phyloP scores from a whole-genome alignment of 164 flowering plant species.

The Dillenia suffruticosa region DNA sequence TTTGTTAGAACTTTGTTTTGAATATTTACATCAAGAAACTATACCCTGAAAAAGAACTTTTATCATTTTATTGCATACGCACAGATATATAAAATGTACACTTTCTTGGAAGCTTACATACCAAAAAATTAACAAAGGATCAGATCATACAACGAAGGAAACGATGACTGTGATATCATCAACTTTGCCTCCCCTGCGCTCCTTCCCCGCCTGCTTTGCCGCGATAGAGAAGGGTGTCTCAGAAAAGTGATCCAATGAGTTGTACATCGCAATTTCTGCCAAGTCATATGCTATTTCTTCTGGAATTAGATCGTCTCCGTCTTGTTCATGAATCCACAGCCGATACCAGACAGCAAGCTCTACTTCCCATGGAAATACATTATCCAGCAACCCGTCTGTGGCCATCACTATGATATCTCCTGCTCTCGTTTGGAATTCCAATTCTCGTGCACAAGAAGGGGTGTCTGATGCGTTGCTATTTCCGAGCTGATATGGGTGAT shows the following conservation, averaged over 20 bases:
- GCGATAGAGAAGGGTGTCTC: constrained; percentile 8
- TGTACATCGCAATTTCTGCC: constrained; percentile 3
- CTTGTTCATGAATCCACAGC: not conserved
- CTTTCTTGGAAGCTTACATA: too few species aligned
- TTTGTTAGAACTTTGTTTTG: too few species aligned
- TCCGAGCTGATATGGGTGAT: constrained; percentile 6
- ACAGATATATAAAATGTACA: too few species aligned
- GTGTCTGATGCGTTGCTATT: not conserved
- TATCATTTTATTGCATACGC: too few species aligned
- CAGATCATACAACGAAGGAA: not conserved
- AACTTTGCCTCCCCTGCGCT: constrained; percentile 4
- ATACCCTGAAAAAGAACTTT: too few species aligned
- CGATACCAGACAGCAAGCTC: not conserved
- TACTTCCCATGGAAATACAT: constrained; percentile 2
- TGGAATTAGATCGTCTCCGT: not conserved
- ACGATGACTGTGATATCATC: constrained; percentile 15
- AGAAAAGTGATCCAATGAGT: not conserved
- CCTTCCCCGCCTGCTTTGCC: not conserved
- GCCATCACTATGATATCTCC: constrained; percentile 10
- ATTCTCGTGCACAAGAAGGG: constrained; percentile 2
- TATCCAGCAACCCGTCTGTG: constrained; percentile 18
- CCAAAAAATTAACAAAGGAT: too few species aligned
- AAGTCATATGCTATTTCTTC: not conserved
- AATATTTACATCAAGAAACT: too few species aligned
- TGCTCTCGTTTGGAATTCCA: not conserved